Conservation (phyloP, 352 stramenopile species). For the Elongisporangium undulatum region DNA sequence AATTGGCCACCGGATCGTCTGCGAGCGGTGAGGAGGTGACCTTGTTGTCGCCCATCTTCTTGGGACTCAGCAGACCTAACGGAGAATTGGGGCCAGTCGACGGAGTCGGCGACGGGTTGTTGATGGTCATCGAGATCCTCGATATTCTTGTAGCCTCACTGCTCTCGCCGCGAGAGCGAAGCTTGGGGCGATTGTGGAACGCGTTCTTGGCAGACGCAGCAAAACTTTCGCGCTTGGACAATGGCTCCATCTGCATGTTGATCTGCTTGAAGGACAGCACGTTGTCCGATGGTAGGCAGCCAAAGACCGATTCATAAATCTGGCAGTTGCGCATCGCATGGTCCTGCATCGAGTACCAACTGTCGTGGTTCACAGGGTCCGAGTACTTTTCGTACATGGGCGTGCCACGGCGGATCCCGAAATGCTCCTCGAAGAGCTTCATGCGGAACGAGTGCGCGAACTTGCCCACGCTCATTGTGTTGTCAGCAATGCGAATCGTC, state of each 20-base stretch:
- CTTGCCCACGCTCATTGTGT: slow-evolving; percentile 55
- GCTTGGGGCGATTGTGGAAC: slow-evolving; percentile 7
- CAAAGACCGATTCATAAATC: slow-evolving; percentile 83
- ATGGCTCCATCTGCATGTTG: slow-evolving; percentile 34
- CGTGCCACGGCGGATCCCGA: slow-evolving; percentile 49
- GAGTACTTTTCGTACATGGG: slow-evolving; percentile 48
- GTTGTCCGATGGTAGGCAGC: slow-evolving; percentile 71
- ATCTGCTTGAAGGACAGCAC: slow-evolving; percentile 72
- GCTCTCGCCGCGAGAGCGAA: slow-evolving; percentile 6
- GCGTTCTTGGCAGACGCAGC: slow-evolving; percentile 1
- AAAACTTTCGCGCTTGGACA: slow-evolving; percentile 11
- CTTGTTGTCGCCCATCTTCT: slow-evolving; percentile 5
- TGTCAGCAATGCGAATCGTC: slow-evolving; percentile 36
- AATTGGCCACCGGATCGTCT: slow-evolving; percentile 6
- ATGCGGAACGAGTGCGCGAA: slow-evolving; percentile 86
- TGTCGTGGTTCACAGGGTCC: slow-evolving; percentile 54
- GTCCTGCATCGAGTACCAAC: slow-evolving; percentile 83
- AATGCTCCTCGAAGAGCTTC: slow-evolving; percentile 85
- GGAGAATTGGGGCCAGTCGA: slow-evolving; percentile 2
- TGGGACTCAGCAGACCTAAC: not conserved
- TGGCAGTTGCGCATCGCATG: slow-evolving; percentile 81
- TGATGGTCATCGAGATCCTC: not conserved
- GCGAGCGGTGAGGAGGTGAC: not conserved
- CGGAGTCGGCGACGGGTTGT: not conserved
- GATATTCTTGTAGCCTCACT: not conserved